Evolutionary conservation across 2,329 filamentous ascomycete species (phyloP).

Genomic region (Alternaria conjuncta): DNA sequence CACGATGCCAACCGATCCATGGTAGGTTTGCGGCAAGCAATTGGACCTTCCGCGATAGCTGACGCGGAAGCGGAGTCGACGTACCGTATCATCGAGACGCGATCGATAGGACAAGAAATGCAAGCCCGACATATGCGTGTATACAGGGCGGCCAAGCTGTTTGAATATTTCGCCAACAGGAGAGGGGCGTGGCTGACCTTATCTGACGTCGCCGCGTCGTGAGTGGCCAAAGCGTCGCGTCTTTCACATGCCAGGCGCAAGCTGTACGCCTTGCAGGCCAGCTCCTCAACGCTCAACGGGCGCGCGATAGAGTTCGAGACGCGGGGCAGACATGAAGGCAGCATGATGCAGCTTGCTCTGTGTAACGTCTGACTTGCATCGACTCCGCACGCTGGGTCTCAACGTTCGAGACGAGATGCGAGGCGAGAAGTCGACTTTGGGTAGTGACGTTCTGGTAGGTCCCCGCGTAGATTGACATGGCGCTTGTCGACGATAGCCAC

Average conservation of each 20-base stretch:
- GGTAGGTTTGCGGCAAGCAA: slow-evolving; percentile 1
- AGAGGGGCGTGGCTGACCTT: slow-evolving; percentile 11
- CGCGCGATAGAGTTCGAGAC: slow-evolving; percentile 3
- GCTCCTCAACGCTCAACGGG: slow-evolving; percentile 20
- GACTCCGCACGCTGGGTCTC: slow-evolving; percentile 1
- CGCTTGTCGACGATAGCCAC: slow-evolving; percentile 1
- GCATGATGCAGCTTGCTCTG: slow-evolving; percentile 8
- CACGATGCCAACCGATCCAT: slow-evolving; percentile 2
- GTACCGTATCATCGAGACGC: not conserved
- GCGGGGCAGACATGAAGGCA: slow-evolving; percentile 9
- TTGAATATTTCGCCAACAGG: slow-evolving; percentile 8
- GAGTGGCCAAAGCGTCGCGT: slow-evolving; percentile 20
- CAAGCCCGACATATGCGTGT: not conserved
- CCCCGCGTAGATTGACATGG: not conserved
- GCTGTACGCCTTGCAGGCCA: slow-evolving; percentile 15
- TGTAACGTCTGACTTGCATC: not conserved
- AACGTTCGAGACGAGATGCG: not conserved
- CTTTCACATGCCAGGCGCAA: slow-evolving; percentile 34
- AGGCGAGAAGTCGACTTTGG: not conserved
- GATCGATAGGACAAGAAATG: not conserved
- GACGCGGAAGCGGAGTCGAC: slow-evolving; percentile 1
- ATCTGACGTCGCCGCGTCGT: slow-evolving; percentile 8
- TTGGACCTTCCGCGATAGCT: not conserved
- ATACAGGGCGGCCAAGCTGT: not conserved
- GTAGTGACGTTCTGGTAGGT: slow-evolving; percentile 10